Conservation (phyloP, 495 filamentous ascomycete genomes). For the Peziza echinospora region DNA sequence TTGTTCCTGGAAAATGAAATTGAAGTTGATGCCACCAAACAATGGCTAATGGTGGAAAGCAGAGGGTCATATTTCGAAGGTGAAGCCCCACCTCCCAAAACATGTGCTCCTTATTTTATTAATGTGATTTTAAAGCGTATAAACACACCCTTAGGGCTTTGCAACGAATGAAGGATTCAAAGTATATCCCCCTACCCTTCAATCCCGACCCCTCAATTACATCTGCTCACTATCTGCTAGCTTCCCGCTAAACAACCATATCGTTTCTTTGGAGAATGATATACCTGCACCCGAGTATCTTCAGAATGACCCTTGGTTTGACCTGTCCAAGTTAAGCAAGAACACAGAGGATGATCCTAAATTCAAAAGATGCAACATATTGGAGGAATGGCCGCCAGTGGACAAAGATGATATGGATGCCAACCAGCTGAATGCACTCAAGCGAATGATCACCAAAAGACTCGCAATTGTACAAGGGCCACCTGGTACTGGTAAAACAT, state of each 20-base stretch:
- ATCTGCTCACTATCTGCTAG: constrained; percentile 15
- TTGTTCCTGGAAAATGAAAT: constrained; percentile 38
- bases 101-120: no score
- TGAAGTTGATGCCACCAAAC: constrained; percentile 43
- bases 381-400: constrained; percentile 29
- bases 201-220: no score
- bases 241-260: constrained; percentile 40
- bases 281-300: constrained; percentile 32
- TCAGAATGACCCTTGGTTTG: constrained; percentile 22
- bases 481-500: constrained; percentile 51
- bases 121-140: constrained; percentile 22
- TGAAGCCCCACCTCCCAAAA: background rate
- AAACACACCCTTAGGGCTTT: constrained; percentile 51
- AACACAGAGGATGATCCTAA: background rate
- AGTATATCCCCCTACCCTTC: constrained; percentile 23
- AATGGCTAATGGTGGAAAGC: constrained; percentile 63
- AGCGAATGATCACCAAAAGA: constrained; percentile 46
- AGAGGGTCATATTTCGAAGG: constrained; percentile 47
- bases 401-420: constrained; percentile 36
- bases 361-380: constrained; percentile 25
- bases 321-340: constrained; percentile 26
- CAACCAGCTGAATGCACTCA: constrained; percentile 46
- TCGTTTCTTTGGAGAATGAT: constrained; percentile 30
- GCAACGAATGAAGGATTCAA: constrained; percentile 42
- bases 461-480: constrained; percentile 75